Evolutionary conservation across 2,329 filamentous ascomycete genomes (phyloP), one percentile per base, ranked within the genome.

Genomic region (Domatiomyces catenatus): DNA sequence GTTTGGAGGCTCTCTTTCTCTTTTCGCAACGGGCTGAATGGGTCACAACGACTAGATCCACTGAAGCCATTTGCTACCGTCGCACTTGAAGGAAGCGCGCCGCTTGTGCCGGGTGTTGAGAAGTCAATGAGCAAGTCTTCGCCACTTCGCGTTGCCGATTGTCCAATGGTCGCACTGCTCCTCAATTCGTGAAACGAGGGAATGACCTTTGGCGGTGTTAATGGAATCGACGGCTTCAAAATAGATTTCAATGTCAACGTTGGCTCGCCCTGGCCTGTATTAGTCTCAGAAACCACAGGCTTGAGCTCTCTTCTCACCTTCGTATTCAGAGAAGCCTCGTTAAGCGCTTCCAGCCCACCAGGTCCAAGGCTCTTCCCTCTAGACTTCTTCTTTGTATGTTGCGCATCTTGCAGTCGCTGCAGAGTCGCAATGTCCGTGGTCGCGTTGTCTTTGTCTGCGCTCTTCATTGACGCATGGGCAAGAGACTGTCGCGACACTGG

Each of bases 341-440:
- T 88, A 50, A 93, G 74, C 51, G 83, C 82, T 71, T 93, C 88
- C 45, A 94, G 69, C 22, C 89, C 88, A 48, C 90, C 92, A 15
- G 92, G 90, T 2, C 92, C 92, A 59, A 98, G 82, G 69, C 90
- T 96, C 73, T 95, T 96, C 69, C 90, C 95, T 58, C 92, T 81
- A 52, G 83, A 85, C 69, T 88, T 90, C 69, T 74, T 75, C 42
- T 69, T 67, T 48, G 63, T 64, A 28, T 58, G 63, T 8, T 60
- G 75, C 76, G 56, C 22, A 18, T 55, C 61, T 19, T 55, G 59
- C 10, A 59, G 58, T 28, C 53, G 54, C 18, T 62, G 63, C 3
- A 64, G 54, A 56, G 75, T 74, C 54, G 73, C 75, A 51, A 84
- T 66, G 58, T 86, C 81, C 44, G 81, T 69, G 2, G 82, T 85